These are phyloP conservation scores for Candida buenavistaensis DNA, from an alignment of 1,139 yeast species.

Conservation along the genomic window DNA sequence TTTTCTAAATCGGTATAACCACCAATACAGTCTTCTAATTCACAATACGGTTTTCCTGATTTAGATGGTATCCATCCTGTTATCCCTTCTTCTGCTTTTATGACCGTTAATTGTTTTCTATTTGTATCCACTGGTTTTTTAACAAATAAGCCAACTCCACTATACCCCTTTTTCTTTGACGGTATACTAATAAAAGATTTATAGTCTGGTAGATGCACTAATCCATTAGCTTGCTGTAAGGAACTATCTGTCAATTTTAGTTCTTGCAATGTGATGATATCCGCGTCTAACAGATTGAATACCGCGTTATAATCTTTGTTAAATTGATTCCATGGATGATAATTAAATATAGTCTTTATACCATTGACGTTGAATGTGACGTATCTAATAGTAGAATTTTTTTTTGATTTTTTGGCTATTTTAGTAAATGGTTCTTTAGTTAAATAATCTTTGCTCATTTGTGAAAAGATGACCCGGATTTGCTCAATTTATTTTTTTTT, in stretches of 20 bases:
- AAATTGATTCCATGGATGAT: conserved; percentile 74
- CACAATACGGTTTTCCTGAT: conserved; percentile 21
- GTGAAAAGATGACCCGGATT: no score
- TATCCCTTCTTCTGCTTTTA: conserved; percentile 86
- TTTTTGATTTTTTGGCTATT: conserved; percentile 10
- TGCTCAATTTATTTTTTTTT: no score
- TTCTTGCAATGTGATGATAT: conserved; percentile 82
- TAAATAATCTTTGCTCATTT: conserved; percentile 6
- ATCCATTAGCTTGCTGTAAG: conserved; percentile 36
- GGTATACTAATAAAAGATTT: conserved; percentile 73
- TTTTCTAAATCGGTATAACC: conserved; percentile 60
- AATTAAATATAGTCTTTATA: conserved; percentile 71
- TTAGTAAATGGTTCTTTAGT: conserved; percentile 16
- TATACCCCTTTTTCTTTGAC: conserved; percentile 67
- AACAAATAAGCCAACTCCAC: conserved; percentile 89
- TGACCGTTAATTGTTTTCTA: conserved; percentile 45
- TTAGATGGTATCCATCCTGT: conserved; percentile 64
- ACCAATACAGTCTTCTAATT: conserved; percentile 52
- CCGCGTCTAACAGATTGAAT: conserved; percentile 63
- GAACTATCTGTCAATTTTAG: conserved; percentile 62
- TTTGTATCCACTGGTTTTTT: conserved; percentile 44
- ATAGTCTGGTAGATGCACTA: conserved; percentile 62
- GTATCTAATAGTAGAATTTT: conserved; percentile 33
- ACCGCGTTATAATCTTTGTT: conserved; percentile 47
- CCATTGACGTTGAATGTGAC: conserved; percentile 88